Conservation (phyloP, 257 asterid genomes). For the Schizonepeta tenuifolia region DNA sequence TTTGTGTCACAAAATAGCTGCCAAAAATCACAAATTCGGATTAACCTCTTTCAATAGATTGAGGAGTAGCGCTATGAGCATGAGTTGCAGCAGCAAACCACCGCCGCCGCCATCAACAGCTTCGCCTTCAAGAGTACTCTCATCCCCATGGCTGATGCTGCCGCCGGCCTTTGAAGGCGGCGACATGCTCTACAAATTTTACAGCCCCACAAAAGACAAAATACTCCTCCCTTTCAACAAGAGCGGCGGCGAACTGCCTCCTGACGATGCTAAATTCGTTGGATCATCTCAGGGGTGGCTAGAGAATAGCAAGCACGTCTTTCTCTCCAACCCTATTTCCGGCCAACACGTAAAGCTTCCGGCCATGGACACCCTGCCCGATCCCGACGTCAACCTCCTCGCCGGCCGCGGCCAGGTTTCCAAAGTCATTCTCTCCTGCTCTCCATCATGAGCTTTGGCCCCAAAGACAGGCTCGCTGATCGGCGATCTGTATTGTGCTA, state of each 20-base stretch:
- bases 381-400: conserved; percentile 7
- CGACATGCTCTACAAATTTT: neutral
- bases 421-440: neutral
- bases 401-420: neutral
- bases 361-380: neutral
- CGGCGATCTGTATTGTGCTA: neutral
- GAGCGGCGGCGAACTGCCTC: neutral
- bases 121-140: neutral
- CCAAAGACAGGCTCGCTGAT: neutral
- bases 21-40: neutral
- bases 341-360: neutral
- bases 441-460: neutral
- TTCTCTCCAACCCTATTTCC: neutral
- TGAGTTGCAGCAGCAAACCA: neutral
- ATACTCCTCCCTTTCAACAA: neutral
- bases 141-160: neutral
- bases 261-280: neutral
- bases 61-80: neutral
- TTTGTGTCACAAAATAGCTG: neutral
- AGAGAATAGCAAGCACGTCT: neutral
- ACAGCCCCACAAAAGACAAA: neutral
- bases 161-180: neutral
- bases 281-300: neutral
- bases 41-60: neutral
- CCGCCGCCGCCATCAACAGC: neutral